Base-by-base conservation (phyloP, 2,329 filamentous ascomycete genomes). In the Colletotrichum sp. region DNA sequence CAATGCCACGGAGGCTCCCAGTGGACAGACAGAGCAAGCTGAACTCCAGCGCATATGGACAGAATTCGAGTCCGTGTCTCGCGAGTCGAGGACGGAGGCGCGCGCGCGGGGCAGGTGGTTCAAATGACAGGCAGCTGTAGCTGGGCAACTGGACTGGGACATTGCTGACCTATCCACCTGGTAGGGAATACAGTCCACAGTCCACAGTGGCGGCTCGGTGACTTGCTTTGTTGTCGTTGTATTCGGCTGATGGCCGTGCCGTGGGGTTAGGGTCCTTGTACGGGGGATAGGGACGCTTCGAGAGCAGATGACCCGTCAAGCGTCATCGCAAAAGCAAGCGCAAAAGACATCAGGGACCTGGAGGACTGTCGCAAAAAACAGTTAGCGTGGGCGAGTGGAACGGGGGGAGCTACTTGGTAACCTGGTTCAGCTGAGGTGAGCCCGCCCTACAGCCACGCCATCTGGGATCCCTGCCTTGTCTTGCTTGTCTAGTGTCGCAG, bases 361-460 rank as follows among this genome's bases (percentile, higher is more conserved):
- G 71, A 74, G 39, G 62, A 52, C 63, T 68, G 28, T 66, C 64
- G 78, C 77, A n/a, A 82, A 83, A 78, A 79, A 75, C 79, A 80
- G 78, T 81, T 82, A 81, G 80, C 80, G 79, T 79, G 79, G 81
- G 82, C 78, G 79, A 82, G 64, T 73, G 74, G 73, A 73, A 76
- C 81, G 82, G 82, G 82, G 39, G 18, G 18, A 12, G 39, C 39
- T 44, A 6, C 39, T n/a, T 49, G 39, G 39, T 44, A 44, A 76
- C 78, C 79, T 79, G 39, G 77, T 82, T 84, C 83, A 85, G 83
- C 83, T 85, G 83, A 85, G 82, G 82, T 85, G 83, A 85, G 39
- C 39, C 82, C 80, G 39, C 39, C 82, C 80, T 82, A 84, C 79
- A 78, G 78, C 78, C 78, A 81, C 79, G 79, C 82, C 77, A 74